phyloP scores from a whole-genome alignment of 495 filamentous ascomycete genomes.

The Pyrenula massariospora region DNA sequence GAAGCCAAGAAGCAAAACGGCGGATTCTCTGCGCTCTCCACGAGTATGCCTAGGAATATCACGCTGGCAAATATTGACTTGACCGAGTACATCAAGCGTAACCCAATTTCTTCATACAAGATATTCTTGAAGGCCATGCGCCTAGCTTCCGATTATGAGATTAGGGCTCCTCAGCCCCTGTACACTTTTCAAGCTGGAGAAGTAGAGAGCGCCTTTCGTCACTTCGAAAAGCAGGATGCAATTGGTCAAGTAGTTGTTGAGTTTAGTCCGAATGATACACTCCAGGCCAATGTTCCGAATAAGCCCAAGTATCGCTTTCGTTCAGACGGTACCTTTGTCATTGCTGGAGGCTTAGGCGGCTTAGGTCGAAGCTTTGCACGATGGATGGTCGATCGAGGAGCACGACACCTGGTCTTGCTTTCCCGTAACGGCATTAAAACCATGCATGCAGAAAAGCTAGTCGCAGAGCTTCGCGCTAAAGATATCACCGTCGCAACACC shows the following conservation, averaged over 20 bases:
- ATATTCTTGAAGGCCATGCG: background rate
- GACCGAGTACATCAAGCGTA: conserved; percentile 1
- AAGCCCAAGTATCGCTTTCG: conserved; percentile 1
- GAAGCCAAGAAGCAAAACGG: background rate
- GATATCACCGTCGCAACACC: background rate
- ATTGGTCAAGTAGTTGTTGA: conserved; percentile 1
- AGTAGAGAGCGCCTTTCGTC: conserved; percentile 2
- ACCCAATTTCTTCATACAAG: conserved; percentile 2
- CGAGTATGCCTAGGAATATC: conserved; percentile 3
- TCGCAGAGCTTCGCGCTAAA: background rate
- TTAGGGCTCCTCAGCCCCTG: background rate
- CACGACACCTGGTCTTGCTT: conserved; percentile 6
- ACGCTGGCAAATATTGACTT: conserved; percentile 1
- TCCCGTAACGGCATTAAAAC: conserved; percentile 7
- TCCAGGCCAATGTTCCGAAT: conserved; percentile 1
- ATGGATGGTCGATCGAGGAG: conserved; percentile 9
- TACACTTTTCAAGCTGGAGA: conserved; percentile 1
- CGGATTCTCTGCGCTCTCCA: background rate
- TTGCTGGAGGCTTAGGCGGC: conserved; percentile 14
- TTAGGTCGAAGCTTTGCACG: conserved; percentile 8
- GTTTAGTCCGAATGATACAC: background rate
- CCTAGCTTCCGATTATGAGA: background rate
- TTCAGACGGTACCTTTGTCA: conserved; percentile 8
- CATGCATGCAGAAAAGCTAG: background rate
- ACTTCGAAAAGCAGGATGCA: background rate